These are phyloP conservation scores for Blepharisma stoltei DNA, from an alignment of 73 alveolate genomes.

Conservation along the genomic window DNA sequence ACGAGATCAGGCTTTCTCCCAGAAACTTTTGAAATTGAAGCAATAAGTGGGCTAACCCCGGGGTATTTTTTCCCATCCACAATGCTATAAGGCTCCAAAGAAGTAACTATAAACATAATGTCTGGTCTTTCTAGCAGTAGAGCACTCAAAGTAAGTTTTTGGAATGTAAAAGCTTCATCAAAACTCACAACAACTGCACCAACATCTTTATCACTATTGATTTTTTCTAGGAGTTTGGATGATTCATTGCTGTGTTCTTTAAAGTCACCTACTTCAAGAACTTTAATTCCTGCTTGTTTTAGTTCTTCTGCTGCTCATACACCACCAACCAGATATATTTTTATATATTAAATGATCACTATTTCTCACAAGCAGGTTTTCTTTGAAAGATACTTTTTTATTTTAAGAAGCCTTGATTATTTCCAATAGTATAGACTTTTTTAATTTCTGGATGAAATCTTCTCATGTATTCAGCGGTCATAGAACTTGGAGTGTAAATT, in stretches of 20 bases:
- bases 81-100: background rate
- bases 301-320: background rate
- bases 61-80: conserved; percentile 27
- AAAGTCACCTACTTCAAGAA: conserved; percentile 3
- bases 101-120: conserved; percentile 2
- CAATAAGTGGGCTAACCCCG: conserved; percentile 26
- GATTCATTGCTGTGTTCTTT: conserved; percentile 7
- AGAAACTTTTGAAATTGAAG: background rate
- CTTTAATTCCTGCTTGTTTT: background rate
- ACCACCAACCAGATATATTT: too few relatives aligned
- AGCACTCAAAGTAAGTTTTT: background rate
- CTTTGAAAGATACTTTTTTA: too few relatives aligned
- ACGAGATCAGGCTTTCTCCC: conserved; percentile 5
- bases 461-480: conserved; percentile 11
- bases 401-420: too few relatives aligned
- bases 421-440: background rate
- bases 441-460: conserved; percentile 15
- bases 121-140: background rate
- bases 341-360: too few relatives aligned
- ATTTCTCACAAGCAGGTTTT: too few relatives aligned
- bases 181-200: conserved; percentile 15
- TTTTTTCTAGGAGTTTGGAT: background rate
- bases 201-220: background rate
- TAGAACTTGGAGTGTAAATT: conserved; percentile 11
- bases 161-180: conserved; percentile 12